Evolutionary conservation across 805 yeast genomes (phyloP).

Genomic region (Zygoascus tannicola): DNA sequence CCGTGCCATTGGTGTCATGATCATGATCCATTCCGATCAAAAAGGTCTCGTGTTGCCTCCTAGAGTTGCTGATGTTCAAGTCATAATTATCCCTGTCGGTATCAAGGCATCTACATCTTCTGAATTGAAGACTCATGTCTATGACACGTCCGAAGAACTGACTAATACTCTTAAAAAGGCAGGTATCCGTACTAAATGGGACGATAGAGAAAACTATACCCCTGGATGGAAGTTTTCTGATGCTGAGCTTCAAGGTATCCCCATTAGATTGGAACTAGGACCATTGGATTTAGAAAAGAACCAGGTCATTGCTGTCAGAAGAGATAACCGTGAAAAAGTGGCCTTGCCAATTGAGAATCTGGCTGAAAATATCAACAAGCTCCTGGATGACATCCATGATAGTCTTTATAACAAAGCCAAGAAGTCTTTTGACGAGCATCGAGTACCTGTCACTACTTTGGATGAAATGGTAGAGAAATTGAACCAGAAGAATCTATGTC

Average conservation of each 20-base stretch:
- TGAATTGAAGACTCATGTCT: constrained; percentile 63
- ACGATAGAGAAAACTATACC: constrained; percentile 87
- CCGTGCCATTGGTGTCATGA: constrained; percentile 98
- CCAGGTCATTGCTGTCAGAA: constrained; percentile 82
- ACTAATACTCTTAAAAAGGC: constrained; percentile 51
- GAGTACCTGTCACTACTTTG: constrained; percentile 76
- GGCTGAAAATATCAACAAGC: constrained; percentile 56
- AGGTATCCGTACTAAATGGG: constrained; percentile 72
- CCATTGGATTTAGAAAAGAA: constrained; percentile 84
- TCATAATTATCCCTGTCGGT: constrained; percentile 91
- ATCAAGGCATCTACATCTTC: constrained; percentile 76
- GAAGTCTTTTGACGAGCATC: constrained; percentile 71
- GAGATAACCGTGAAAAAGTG: constrained; percentile 77
- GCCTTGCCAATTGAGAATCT: constrained; percentile 50
- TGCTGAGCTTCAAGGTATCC: constrained; percentile 93
- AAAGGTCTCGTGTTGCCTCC: constrained; percentile 98
- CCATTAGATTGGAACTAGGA: constrained; percentile 89
- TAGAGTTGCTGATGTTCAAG: constrained; percentile 87
- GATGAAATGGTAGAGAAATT: constrained; percentile 86
- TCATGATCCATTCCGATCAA: constrained; percentile 97
- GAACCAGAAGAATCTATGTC: constrained; percentile 80
- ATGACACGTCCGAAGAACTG: constrained; percentile 58
- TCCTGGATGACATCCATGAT: constrained; percentile 72
- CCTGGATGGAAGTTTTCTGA: constrained; percentile 99
- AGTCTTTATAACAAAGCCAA: constrained; percentile 73